phyloP scores from a whole-genome alignment of 2,329 filamentous ascomycete genomes.

The Penicillium frequentans region DNA sequence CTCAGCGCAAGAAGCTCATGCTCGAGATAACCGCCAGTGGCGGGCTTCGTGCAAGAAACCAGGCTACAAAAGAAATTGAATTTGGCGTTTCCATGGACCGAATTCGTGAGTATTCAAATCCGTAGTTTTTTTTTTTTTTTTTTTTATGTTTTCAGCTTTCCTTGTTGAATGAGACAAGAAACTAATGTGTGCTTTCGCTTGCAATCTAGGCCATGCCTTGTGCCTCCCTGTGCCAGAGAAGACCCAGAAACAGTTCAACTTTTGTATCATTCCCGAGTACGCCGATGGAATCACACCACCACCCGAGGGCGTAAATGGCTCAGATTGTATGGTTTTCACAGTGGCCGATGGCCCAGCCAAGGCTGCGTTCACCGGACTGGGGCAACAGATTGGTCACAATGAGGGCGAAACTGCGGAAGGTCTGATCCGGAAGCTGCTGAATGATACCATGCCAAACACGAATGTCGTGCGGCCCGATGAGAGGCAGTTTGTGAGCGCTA shows the following conservation, averaged over 20 bases:
- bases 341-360: constrained; percentile 55
- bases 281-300: constrained; percentile 50
- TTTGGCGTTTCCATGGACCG: constrained; percentile 53
- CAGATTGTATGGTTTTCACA: constrained; percentile 62
- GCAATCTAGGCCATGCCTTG: constrained; percentile 52
- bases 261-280: constrained; percentile 58
- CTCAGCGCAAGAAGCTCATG: constrained; percentile 63
- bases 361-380: constrained; percentile 43
- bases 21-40: constrained; percentile 54
- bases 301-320: constrained; percentile 42
- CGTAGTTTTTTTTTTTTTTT: neutral
- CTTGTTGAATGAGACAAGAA: neutral
- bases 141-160: neutral
- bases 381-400: constrained; percentile 45
- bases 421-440: constrained; percentile 47
- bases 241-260: constrained; percentile 62
- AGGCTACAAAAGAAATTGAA: constrained; percentile 53
- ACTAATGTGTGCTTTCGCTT: constrained; percentile 7
- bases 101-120: constrained; percentile 42
- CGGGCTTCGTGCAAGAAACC: constrained; percentile 50
- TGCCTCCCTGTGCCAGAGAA: constrained; percentile 66
- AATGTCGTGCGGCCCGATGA: constrained; percentile 56
- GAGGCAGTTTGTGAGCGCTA: constrained; percentile 60
- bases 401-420: constrained; percentile 49
- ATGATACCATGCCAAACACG: constrained; percentile 47